Base-by-base conservation (phyloP, 768 basidiomycete species). In the Boletus rufocinnamomeus region DNA sequence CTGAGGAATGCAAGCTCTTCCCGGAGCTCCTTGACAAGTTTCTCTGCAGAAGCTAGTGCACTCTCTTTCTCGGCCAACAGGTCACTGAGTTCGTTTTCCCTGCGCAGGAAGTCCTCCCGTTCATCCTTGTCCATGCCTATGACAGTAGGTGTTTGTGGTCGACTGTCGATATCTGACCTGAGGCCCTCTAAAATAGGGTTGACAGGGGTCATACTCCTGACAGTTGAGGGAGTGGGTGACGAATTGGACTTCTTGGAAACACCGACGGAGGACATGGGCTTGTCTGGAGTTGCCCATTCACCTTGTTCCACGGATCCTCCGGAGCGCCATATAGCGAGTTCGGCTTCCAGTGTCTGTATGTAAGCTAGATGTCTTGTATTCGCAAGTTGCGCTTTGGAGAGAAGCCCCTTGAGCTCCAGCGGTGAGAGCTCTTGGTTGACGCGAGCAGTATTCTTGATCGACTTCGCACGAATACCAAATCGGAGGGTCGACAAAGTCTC, bases 371-470 rank as follows among this genome's bases (percentile, higher is more conserved):
- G 89, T 19, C 86, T 81, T 4, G 89, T 85, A 61, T 93, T 91
- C 34, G 94, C 88, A 34, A 90, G 79, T 63, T 95, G 88, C 1
- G 96, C 91, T 75, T 96, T 97, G 67, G 87, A 85, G 60, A 99
- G 80, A 37, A 97, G 80, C 13, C 85, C 87, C 73, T 98, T 99
- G 77, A 99, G 89, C 69, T 99, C 97, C 50, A 95, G 80, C 2
- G 97, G 96, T 3, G 96, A 93, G 52, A 99, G 83, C 74, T 99
- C 97, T 53, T 95, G 94, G 74, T 99, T 99, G 77, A 99, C 93
- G 47, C 97, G 91, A 60, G 97, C 97, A 60, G 91, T 93, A 76
- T 99, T 99, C 91, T 98, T 98, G 85, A 99, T 99, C n/a, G 93
- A 92, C 76, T 99, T 99, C n/a, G 97, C 96, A 63, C 97, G 93